Evolutionary conservation across 148 eudicot species (phyloP).

Genomic region (Cornus kousa): DNA sequence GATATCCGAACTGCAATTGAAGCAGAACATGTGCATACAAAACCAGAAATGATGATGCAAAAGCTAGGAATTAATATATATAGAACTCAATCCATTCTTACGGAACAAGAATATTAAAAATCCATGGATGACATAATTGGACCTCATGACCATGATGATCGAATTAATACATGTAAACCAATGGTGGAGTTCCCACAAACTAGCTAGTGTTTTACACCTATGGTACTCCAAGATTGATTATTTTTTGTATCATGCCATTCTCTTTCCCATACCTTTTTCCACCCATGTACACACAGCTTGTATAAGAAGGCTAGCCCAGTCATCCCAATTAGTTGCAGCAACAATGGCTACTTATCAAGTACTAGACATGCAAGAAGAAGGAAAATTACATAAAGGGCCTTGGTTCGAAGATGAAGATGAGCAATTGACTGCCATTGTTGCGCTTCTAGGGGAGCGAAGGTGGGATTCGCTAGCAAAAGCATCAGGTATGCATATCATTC

Average conservation of each 20-base stretch:
- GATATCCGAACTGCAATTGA: too few species aligned
- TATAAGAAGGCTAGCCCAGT: constrained; percentile 11
- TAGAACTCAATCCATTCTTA: too few species aligned
- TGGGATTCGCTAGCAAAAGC: constrained; percentile 73
- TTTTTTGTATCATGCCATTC: constrained; percentile 3
- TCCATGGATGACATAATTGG: constrained; percentile 9
- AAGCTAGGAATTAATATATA: too few species aligned
- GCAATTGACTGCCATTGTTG: constrained; percentile 18
- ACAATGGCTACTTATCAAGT: neutral
- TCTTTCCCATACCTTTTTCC: constrained; percentile 4
- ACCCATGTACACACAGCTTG: constrained; percentile 16
- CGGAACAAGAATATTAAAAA: too few species aligned
- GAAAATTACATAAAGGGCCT: constrained; percentile 45
- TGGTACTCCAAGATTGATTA: constrained; percentile 20
- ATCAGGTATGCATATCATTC: constrained; percentile 37
- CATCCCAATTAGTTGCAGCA: neutral
- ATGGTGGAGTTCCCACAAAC: constrained; percentile 16
- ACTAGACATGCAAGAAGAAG: constrained; percentile 28
- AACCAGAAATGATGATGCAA: constrained; percentile 18
- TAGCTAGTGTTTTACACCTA: constrained; percentile 18
- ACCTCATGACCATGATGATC: neutral
- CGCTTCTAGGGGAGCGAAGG: constrained; percentile 46
- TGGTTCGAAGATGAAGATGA: constrained; percentile 63
- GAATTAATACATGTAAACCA: neutral
- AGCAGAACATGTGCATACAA: neutral